Evolutionary conservation across 2,329 filamentous ascomycete species (phyloP).

Genomic region (Fusarium nodosum): DNA sequence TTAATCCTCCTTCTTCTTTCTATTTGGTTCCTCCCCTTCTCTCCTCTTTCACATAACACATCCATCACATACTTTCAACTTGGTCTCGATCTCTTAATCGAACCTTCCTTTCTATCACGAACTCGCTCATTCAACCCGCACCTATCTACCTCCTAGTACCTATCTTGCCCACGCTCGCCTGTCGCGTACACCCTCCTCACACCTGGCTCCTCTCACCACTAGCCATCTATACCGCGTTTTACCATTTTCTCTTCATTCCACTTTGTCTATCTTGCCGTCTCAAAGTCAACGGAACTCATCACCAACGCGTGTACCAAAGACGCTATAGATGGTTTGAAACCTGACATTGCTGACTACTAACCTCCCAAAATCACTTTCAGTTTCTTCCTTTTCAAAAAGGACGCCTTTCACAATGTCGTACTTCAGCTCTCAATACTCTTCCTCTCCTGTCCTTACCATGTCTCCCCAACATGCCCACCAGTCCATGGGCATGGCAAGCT

Average conservation of each 20-base stretch:
- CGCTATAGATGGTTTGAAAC: slow-evolving; percentile 51
- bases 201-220: slow-evolving; percentile 33
- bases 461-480: slow-evolving; percentile 54
- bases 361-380: slow-evolving; percentile 42
- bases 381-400: slow-evolving; percentile 26
- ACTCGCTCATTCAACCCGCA: slow-evolving; percentile 5
- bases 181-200: slow-evolving; percentile 23
- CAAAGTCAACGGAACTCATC: slow-evolving; percentile 26
- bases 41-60: slow-evolving; percentile 9
- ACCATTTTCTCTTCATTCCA: slow-evolving; percentile 14
- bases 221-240: slow-evolving; percentile 23
- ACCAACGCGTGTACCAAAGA: slow-evolving; percentile 31
- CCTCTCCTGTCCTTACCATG: slow-evolving; percentile 62
- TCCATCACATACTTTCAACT: slow-evolving; percentile 15
- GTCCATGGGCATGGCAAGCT: slow-evolving; percentile 51
- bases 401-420: slow-evolving; percentile 57
- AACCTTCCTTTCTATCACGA: slow-evolving; percentile 13
- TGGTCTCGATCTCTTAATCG: slow-evolving; percentile 7
- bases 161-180: slow-evolving; percentile 19
- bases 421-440: slow-evolving; percentile 59
- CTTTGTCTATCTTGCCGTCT: slow-evolving; percentile 4
- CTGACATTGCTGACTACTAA: slow-evolving; percentile 53
- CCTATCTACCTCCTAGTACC: not conserved
- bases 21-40: slow-evolving; percentile 44
- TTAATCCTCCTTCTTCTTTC: slow-evolving; percentile 48